Evolutionary conservation across 331 rosid genomes (phyloP).

Genomic region (Acacia concinna): DNA sequence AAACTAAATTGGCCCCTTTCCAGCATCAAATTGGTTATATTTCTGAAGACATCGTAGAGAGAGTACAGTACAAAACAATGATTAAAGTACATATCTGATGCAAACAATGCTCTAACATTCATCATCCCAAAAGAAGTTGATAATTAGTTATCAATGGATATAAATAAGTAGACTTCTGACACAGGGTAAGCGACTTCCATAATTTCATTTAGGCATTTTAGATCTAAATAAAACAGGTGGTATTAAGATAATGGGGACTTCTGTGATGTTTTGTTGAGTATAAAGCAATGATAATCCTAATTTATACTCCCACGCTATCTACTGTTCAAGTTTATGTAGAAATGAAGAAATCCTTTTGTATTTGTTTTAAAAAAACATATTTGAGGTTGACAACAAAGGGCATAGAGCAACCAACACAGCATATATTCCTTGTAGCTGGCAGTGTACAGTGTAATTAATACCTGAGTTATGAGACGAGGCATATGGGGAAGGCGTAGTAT

Average conservation of each 20-base stretch:
- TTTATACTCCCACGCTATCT: neutral
- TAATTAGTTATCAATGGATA: neutral
- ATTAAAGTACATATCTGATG: slow-evolving; percentile 12
- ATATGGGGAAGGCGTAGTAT: slow-evolving; percentile 66
- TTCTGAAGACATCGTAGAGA: neutral
- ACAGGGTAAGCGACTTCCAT: neutral
- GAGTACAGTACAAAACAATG: neutral
- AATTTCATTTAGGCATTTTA: neutral
- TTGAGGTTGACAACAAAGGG: slow-evolving; percentile 14
- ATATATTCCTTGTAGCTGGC: slow-evolving; percentile 19
- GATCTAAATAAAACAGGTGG: neutral
- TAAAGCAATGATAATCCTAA: slow-evolving; percentile 16
- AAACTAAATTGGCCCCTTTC: neutral
- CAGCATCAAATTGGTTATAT: neutral
- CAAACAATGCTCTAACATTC: neutral
- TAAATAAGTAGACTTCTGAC: neutral
- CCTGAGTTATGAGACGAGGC: slow-evolving; percentile 96
- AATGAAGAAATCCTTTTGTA: neutral
- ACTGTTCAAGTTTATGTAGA: slow-evolving; percentile 6
- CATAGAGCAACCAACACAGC: slow-evolving; percentile 23
- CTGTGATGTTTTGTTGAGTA: neutral
- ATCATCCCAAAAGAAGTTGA: neutral
- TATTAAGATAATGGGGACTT: neutral
- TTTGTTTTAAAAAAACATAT: neutral
- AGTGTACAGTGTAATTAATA: slow-evolving; percentile 39